Evolutionary conservation across 2,329 filamentous ascomycete genomes (phyloP), one percentile per base, ranked within the genome.

Genomic region (Coniochaeta hoffmannii): DNA sequence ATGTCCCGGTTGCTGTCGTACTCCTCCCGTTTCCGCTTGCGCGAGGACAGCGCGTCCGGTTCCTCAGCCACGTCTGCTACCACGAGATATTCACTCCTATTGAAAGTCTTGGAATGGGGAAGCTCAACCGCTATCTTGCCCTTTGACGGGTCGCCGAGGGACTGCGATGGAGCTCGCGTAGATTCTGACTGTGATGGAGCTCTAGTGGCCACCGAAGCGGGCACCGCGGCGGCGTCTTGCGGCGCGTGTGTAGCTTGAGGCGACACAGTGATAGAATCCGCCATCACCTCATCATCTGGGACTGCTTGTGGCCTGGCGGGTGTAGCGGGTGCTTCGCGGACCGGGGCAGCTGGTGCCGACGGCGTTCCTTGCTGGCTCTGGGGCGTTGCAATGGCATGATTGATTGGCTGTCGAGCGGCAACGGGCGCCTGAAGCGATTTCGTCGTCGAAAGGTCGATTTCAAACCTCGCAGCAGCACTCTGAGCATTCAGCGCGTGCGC

Each of bases 1-100:
- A 82, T 69, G 52, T 80, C 82, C 55, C 82, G 79, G 12, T 80
- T 77, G 8, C 76, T 77, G 52, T 80, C 74, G 19, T 72, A 68
- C 22, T 74, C 72, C 24, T 76, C 73, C 35, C 72, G 71, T 57
- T 81, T 85, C 56, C 78, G 68, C 63, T 82, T 87, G 60, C 80
- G 76, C 30, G 65, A 65, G 4, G 81, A 81, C 22, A 82, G 61
- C 56, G 76, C 71, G 14, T 68, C 61, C 1, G 78, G 76, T 17
- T 76, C 72, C 57, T 80, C 75, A 1, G 74, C 70, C 1, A 71
- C 67, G 57, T 79, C 75, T 2, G 72, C 65, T 3, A 81, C 71
- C 12, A 78, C 72, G 2, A 75, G 58, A 58, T 80, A 83, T 50
- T 84, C 79, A n/a, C 76, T 73, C 55, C 72, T 77, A 57, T 80